Evolutionary conservation across 2,329 filamentous ascomycete genomes (phyloP), one percentile per base, ranked within the genome.

Genomic region (Phaeosphaeria sp.): DNA sequence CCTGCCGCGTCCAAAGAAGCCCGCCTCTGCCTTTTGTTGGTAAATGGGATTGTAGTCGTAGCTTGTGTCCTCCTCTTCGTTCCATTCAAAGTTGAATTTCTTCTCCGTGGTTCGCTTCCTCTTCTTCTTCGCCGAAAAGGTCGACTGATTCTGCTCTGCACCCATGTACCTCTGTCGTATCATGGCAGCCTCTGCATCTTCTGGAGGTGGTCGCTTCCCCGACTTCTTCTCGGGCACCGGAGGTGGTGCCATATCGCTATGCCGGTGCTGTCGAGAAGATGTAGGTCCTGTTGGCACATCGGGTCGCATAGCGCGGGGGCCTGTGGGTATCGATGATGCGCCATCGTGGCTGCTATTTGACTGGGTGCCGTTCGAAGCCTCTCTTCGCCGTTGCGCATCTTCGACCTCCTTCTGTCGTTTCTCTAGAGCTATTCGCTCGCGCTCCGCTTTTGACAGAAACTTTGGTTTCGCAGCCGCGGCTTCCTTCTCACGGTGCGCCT

Each of bases 21-120:
- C 88, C 3, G 87, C 84, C 61, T 90, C 86, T 2, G 87, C 83
- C 41, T 86, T 84, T 23, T 87, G 81, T 50, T 89, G 84, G 75
- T 96, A 96, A 41, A 95, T 83, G 0, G 91, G 90, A 68, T 97
- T 93, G 73, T 93, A 90, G 66, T 92, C 89, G 2, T 83, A 85
- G 64, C 89, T 94, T 0, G 95, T 99, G 77, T 99, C 95, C 73
- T 99, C 95, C 60, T 96, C 91, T 0, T 88, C 86, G 67, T 97
- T 96, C 95, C 95, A 99, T 69, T 96, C 95, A 70, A 99, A 99
- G 71, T 97, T 99, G 82, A 99, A 99, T 76, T 99, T 98, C 79
- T 93, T 92, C 72, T 97, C 94, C 1, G 92, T 95, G 1, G 93
- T 96, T 60, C 94, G 86, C 80, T 91, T 90, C 55, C 94, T 87